Conservation (phyloP, 2,329 filamentous ascomycete genomes). For the Lachnellula occidentalis region DNA sequence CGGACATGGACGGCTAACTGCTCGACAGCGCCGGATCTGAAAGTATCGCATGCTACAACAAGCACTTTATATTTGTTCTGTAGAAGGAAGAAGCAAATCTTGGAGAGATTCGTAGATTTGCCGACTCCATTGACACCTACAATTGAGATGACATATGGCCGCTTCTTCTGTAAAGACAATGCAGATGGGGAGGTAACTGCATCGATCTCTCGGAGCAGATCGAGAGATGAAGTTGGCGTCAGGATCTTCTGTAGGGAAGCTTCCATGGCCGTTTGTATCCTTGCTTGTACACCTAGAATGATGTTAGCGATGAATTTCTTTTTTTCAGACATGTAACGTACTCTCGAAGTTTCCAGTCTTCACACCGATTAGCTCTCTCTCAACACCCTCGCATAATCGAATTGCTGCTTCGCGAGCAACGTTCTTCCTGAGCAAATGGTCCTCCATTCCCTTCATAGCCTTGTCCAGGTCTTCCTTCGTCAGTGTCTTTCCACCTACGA, state of each 20-base stretch:
- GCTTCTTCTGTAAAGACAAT: slow-evolving; percentile 56
- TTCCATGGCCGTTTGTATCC: slow-evolving; percentile 82
- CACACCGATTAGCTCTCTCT: slow-evolving; percentile 81
- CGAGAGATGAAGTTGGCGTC: slow-evolving; percentile 89
- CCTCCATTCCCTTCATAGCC: slow-evolving; percentile 92
- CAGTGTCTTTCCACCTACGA: slow-evolving; percentile 89
- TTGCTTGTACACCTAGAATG: slow-evolving; percentile 62
- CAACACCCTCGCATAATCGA: slow-evolving; percentile 84
- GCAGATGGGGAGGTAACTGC: slow-evolving; percentile 63
- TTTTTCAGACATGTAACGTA: slow-evolving; percentile 23
- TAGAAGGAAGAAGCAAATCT: slow-evolving; percentile 95
- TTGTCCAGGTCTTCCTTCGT: slow-evolving; percentile 86
- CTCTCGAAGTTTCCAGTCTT: slow-evolving; percentile 91
- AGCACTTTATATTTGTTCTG: slow-evolving; percentile 97
- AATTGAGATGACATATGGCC: slow-evolving; percentile 96
- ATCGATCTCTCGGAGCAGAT: slow-evolving; percentile 90
- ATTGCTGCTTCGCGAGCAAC: slow-evolving; percentile 91
- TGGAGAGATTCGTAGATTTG: slow-evolving; percentile 95
- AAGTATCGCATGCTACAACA: slow-evolving; percentile 92
- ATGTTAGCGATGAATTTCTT: slow-evolving; percentile 20
- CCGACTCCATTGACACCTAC: slow-evolving; percentile 98
- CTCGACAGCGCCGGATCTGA: slow-evolving; percentile 94
- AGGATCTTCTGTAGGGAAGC: slow-evolving; percentile 90
- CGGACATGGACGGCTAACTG: slow-evolving; percentile 93
- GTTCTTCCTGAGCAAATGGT: slow-evolving; percentile 91